Percentiles rank a stretch among this genome's conserved stretches.
phyloP scores from a whole-genome alignment of 1,284 basidiomycete genomes.

The Austroboletus novae-zelandiae region DNA sequence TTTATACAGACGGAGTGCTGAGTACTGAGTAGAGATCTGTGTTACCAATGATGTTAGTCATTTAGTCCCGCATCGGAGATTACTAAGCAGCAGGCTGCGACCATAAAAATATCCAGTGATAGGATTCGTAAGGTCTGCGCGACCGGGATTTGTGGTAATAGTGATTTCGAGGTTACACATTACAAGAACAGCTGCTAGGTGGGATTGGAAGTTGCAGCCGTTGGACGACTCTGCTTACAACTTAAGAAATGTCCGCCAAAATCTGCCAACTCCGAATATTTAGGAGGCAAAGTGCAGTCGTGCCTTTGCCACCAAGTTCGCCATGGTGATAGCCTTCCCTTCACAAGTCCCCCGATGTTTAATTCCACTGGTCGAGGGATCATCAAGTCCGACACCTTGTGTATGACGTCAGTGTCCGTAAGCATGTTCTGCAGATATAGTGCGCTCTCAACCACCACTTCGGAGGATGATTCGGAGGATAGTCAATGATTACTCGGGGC shows the following conservation, averaged over 20 bases:
- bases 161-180: too few species aligned
- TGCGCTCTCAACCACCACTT: conserved; percentile 72
- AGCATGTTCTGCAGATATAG: conserved; percentile 63
- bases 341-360: conserved; percentile 85
- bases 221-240: too few species aligned
- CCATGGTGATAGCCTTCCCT: conserved; percentile 88
- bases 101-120: too few species aligned
- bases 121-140: too few species aligned
- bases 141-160: too few species aligned
- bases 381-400: conserved; percentile 86
- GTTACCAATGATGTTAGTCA: too few species aligned
- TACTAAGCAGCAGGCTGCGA: too few species aligned
- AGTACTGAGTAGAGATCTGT: too few species aligned
- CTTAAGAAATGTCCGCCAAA: conserved; percentile 42
- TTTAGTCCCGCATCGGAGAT: too few species aligned
- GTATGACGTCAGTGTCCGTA: conserved; percentile 89
- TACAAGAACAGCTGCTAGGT: too few species aligned
- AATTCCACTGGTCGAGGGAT: conserved; percentile 88
- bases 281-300: conserved; percentile 74
- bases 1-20: too few species aligned
- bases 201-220: too few species aligned
- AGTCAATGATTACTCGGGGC: conserved; percentile 8
- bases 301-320: conserved; percentile 76
- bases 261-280: conserved; percentile 59
- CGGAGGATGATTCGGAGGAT: conserved; percentile 20